Percentiles rank a stretch among this genome's conserved stretches.
These are phyloP conservation scores for Tulasnella sp. DNA, from an alignment of 768 basidiomycete genomes.

Conservation along the genomic window DNA sequence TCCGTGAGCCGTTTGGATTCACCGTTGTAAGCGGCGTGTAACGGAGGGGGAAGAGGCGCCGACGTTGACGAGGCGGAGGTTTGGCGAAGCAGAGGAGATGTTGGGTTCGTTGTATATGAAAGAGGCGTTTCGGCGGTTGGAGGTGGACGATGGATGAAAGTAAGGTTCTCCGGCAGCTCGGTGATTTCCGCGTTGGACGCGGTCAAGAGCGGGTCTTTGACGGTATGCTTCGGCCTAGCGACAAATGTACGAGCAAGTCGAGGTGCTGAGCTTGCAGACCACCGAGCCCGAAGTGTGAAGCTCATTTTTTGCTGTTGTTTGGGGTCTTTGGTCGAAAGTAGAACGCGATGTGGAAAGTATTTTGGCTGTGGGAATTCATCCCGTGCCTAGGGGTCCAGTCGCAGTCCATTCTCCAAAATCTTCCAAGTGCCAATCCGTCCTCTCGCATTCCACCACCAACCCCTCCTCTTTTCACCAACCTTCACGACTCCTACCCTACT, in stretches of 20 bases:
- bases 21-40: constrained; percentile 22
- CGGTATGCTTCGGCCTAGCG: constrained; percentile 27
- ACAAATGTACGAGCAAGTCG: neutral
- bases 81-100: constrained; percentile 59
- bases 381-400: neutral
- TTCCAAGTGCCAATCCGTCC: neutral
- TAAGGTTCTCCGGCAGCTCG: constrained; percentile 40
- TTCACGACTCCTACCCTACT: neutral
- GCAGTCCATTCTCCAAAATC: neutral
- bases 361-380: neutral
- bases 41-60: constrained; percentile 24
- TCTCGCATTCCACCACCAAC: constrained; percentile 3
- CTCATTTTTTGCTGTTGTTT: neutral
- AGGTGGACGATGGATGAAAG: constrained; percentile 81
- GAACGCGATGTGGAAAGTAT: neutral
- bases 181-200: constrained; percentile 24
- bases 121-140: constrained; percentile 65
- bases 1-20: constrained; percentile 39
- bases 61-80: constrained; percentile 19
- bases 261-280: neutral
- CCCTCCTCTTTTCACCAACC: neutral
- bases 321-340: neutral
- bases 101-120: constrained; percentile 60
- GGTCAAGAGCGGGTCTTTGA: constrained; percentile 30
- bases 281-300: neutral